Evolutionary conservation across 177 flowering plant genomes (phyloP).

Genomic region (Telopea speciosissima): DNA sequence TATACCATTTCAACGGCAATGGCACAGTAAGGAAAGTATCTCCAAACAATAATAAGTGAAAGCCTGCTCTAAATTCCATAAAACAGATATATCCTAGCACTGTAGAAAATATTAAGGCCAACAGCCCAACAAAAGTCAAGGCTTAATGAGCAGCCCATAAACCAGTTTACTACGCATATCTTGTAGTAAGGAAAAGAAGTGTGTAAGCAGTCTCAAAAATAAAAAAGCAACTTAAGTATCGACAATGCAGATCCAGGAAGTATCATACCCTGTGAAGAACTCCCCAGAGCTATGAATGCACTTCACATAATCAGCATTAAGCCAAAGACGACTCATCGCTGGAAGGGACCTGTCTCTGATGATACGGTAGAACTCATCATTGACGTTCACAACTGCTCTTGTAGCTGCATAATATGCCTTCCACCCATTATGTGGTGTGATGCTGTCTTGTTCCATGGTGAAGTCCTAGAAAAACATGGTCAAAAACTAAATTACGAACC

Average conservation of each 20-base stretch:
- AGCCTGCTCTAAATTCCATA: background rate
- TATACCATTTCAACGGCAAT: background rate
- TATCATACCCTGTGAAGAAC: slow-evolving; percentile 74
- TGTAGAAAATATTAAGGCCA: background rate
- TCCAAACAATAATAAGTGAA: background rate
- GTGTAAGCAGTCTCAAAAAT: background rate
- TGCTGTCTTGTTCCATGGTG: slow-evolving; percentile 74
- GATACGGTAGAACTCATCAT: slow-evolving; percentile 68
- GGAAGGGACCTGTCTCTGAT: slow-evolving; percentile 69
- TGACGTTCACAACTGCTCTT: slow-evolving; percentile 73
- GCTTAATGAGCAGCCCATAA: background rate
- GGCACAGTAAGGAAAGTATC: background rate
- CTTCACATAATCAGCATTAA: slow-evolving; percentile 91
- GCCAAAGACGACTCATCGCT: slow-evolving; percentile 84
- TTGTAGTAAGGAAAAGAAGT: background rate
- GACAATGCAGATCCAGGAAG: background rate
- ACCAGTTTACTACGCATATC: background rate
- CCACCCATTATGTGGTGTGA: slow-evolving; percentile 90
- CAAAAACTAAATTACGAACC: slow-evolving; percentile 1
- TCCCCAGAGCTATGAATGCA: slow-evolving; percentile 88
- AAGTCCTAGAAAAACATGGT: slow-evolving; percentile 55
- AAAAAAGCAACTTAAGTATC: background rate
- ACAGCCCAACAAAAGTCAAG: background rate
- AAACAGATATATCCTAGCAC: background rate
- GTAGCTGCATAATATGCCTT: slow-evolving; percentile 97